Conservation (phyloP, 2,329 filamentous ascomycete genomes). For the Phialocephala subalpina region DNA sequence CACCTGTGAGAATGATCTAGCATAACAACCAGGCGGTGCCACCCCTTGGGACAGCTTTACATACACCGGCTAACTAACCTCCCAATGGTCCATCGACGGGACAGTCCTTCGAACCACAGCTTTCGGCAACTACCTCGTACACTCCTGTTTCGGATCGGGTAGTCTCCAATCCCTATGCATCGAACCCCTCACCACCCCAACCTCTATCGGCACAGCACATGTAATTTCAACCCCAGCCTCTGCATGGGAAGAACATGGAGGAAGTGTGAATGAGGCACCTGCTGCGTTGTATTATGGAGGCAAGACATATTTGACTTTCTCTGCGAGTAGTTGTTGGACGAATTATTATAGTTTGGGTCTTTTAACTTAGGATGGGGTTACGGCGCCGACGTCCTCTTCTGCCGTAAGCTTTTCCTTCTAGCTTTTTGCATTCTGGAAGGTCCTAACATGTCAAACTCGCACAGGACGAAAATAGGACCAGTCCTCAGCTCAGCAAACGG, state of each 20-base stretch:
- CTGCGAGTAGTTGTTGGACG: slow-evolving; percentile 65
- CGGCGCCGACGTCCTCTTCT: slow-evolving; percentile 59
- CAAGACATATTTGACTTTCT: slow-evolving; percentile 61
- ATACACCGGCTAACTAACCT: slow-evolving; percentile 56
- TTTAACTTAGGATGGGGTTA: slow-evolving; percentile 59
- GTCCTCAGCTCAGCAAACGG: slow-evolving; percentile 59
- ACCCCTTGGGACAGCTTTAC: slow-evolving; percentile 59
- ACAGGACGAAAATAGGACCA: slow-evolving; percentile 47
- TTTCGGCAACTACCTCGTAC: slow-evolving; percentile 60
- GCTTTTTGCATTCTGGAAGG: too few relatives aligned
- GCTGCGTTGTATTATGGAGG: slow-evolving; percentile 61
- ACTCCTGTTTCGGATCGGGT: slow-evolving; percentile 50
- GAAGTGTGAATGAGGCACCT: slow-evolving; percentile 63
- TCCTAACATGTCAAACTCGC: too few relatives aligned
- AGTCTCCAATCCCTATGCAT: slow-evolving; percentile 44
- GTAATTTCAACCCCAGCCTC: slow-evolving; percentile 52
- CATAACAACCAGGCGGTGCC: slow-evolving; percentile 51
- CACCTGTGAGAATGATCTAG: too few relatives aligned
- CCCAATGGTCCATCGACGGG: slow-evolving; percentile 62
- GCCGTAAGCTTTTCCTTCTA: too few relatives aligned
- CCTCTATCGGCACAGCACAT: slow-evolving; percentile 52
- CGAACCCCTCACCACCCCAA: slow-evolving; percentile 49
- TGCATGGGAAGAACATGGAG: slow-evolving; percentile 57
- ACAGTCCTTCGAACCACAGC: slow-evolving; percentile 56
- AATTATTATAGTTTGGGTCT: slow-evolving; percentile 60